phyloP scores from a whole-genome alignment of 176 grass and related monocot species.

The Pontederia paniculata region DNA sequence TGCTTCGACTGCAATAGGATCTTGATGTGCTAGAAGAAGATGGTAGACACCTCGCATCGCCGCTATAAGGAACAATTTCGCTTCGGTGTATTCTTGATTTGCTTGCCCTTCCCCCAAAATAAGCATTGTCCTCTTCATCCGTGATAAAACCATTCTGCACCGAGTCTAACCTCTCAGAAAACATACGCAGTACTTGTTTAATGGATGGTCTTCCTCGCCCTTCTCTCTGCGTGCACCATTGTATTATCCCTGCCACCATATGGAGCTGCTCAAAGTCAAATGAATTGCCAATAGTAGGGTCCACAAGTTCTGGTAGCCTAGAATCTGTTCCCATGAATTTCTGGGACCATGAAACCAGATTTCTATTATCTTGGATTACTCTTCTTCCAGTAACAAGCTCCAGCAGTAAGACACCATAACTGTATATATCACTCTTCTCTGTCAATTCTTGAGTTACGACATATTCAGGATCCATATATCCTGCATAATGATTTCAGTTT shows the following conservation, averaged over 20 bases:
- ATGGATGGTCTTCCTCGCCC: conserved; percentile 70
- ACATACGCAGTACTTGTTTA: conserved; percentile 76
- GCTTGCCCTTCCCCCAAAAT: conserved; percentile 24
- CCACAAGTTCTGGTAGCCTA: conserved; percentile 40
- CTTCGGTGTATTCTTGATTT: conserved; percentile 29
- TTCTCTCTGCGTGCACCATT: conserved; percentile 73
- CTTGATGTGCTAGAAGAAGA: conserved; percentile 82
- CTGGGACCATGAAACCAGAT: conserved; percentile 80
- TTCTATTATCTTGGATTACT: conserved; percentile 76
- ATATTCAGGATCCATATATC: conserved; percentile 99
- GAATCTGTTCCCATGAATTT: conserved; percentile 40
- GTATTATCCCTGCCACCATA: conserved; percentile 45
- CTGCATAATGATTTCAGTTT: conserved; percentile 21
- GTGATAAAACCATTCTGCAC: conserved; percentile 45
- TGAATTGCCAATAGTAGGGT: conserved; percentile 30
- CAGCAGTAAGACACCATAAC: conserved; percentile 76
- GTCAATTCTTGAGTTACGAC: conserved; percentile 87
- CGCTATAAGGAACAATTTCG: conserved; percentile 34
- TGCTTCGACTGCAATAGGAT: conserved; percentile 85
- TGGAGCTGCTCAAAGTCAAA: conserved; percentile 70
- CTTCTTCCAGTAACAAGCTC: conserved; percentile 74
- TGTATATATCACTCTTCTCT: conserved; percentile 98
- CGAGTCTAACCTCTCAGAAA: conserved; percentile 61
- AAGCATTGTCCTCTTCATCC: conserved; percentile 25
- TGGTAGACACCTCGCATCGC: conserved; percentile 52